A percentile compares a stretch with the other conserved stretches of the same genome.
Evolutionary conservation across 129 eudicot species (phyloP).

Genomic region (Flaveria ramosissima): DNA sequence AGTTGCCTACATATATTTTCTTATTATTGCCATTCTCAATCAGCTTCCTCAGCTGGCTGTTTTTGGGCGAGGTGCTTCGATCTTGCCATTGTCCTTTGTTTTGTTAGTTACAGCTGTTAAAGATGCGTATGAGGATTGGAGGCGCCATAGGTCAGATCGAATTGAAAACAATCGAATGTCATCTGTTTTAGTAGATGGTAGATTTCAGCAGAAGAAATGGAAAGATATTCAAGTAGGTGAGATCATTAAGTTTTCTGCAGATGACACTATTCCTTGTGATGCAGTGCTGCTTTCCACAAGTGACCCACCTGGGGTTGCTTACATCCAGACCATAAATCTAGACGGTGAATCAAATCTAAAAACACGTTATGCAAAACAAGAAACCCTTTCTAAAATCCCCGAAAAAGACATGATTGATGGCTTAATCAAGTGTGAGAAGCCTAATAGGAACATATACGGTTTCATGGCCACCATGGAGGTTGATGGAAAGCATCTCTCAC

Average conservation of each 20-base stretch:
- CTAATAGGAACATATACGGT: conserved; percentile 92
- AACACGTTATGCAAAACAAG: conserved; percentile 94
- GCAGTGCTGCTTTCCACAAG: conserved; percentile 89
- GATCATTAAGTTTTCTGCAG: conserved; percentile 64
- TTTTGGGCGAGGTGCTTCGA: conserved; percentile 82
- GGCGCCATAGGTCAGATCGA: conserved; percentile 77
- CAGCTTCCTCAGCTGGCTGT: conserved; percentile 97
- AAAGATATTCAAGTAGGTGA: conserved; percentile 88
- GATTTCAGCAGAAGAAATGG: conserved; percentile 68
- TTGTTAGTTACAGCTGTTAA: conserved; percentile 83
- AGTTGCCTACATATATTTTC: conserved; percentile 90
- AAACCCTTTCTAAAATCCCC: conserved; percentile 63
- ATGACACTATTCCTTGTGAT: conserved; percentile 90
- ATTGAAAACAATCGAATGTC: conserved; percentile 79
- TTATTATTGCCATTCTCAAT: conserved; percentile 79
- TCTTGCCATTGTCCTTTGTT: conserved; percentile 79
- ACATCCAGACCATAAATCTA: conserved; percentile 86
- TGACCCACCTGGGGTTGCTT: conserved; percentile 95
- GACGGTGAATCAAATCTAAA: conserved; percentile 94
- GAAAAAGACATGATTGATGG: conserved; percentile 65
- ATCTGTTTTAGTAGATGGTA: conserved; percentile 52
- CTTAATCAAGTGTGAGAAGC: conserved; percentile 89
- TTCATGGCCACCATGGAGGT: conserved; percentile 87
- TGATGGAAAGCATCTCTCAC: conserved; percentile 79
- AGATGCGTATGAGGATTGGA: conserved; percentile 94